phyloP scores from a whole-genome alignment of 257 asterid genomes.

The Solanum ossicruentum region DNA sequence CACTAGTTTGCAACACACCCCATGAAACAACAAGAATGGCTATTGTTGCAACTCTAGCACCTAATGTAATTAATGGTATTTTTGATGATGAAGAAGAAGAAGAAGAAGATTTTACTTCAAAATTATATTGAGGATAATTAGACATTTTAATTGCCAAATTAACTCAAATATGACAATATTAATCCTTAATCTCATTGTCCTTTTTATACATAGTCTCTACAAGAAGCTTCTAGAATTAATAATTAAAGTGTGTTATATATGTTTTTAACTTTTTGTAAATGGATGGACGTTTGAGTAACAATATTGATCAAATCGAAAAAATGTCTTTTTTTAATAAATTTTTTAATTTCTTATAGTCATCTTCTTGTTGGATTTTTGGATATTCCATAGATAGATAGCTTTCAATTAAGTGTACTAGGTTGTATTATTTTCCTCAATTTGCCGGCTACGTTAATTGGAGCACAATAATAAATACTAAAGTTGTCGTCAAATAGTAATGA shows the following conservation, averaged over 20 bases:
- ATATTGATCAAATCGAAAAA: background rate
- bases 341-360: background rate
- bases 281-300: background rate
- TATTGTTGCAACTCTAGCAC: background rate
- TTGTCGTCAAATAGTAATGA: no score
- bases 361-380: background rate
- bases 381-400: background rate
- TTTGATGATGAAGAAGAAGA: background rate
- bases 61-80: background rate
- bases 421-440: background rate
- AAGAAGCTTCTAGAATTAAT: background rate
- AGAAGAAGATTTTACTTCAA: background rate
- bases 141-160: background rate
- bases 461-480: background rate
- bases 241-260: background rate
- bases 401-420: background rate
- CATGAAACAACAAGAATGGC: background rate
- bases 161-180: background rate
- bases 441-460: background rate
- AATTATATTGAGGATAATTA: background rate
- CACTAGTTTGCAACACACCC: background rate
- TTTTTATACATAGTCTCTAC: background rate
- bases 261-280: background rate
- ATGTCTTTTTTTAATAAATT: background rate
- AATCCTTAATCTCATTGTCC: background rate